Conservation (phyloP, 1,139 yeast species). For the Pichia sp. region DNA sequence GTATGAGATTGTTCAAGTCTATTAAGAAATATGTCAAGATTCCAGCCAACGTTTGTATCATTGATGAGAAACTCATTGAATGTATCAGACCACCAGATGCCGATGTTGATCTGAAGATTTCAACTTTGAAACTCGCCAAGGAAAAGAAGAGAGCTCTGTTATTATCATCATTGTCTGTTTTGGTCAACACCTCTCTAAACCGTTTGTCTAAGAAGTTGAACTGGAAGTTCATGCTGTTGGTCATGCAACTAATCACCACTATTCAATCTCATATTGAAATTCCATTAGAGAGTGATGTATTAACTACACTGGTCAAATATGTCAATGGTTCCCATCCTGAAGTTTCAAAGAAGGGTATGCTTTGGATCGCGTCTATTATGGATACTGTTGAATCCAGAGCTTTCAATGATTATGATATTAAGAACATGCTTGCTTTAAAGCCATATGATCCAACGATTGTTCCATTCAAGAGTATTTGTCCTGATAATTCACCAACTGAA, state of each 20-base stretch:
- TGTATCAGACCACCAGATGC: conserved; percentile 61
- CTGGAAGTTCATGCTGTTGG: conserved; percentile 68
- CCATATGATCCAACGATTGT: conserved; percentile 28
- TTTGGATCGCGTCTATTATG: conserved; percentile 58
- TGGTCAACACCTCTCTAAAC: conserved; percentile 45
- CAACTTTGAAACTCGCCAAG: conserved; percentile 58
- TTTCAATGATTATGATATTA: conserved; percentile 50
- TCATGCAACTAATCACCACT: conserved; percentile 52
- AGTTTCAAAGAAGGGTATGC: conserved; percentile 60
- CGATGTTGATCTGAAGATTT: conserved; percentile 52
- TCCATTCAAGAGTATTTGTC: conserved; percentile 27
- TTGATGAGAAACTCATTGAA: conserved; percentile 47
- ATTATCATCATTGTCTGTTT: conserved; percentile 39
- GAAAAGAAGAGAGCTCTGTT: conserved; percentile 50
- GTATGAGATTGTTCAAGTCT: conserved; percentile 50
- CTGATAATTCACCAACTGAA: conserved; percentile 33
- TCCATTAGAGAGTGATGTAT: conserved; percentile 41
- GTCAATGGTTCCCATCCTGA: conserved; percentile 74
- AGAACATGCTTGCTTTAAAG: conserved; percentile 43
- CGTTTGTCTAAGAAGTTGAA: conserved; percentile 42
- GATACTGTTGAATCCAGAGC: conserved; percentile 54
- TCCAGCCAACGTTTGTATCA: conserved; percentile 60
- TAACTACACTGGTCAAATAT: conserved; percentile 49
- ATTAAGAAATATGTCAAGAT: conserved; percentile 48
- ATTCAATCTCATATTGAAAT: conserved; percentile 58